Evolutionary conservation across 192 early-diverging fungal species (phyloP), one percentile per base, ranked within the genome.

Genomic region (Mortierella alpina): DNA sequence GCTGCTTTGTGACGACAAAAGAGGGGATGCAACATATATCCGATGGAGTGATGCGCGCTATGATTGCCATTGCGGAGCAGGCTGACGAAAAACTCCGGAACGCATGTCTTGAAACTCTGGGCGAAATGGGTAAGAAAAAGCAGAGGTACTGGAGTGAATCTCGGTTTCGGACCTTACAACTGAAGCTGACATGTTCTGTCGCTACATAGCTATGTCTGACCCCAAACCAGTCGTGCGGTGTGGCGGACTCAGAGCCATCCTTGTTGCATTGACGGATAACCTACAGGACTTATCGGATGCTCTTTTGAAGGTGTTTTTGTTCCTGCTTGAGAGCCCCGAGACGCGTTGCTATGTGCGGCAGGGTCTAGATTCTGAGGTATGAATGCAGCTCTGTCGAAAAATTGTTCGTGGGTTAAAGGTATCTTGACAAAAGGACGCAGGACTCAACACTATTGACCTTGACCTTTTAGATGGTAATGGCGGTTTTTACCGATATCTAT

Each of bases 11-110:
- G 18, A 92, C 95, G 66, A 77, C 86, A 12, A 83, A 86, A 22
- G 89, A 87, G 4, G 94, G 91, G 5, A 88, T 85, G 41, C 72
- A 86, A 50, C 68, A 89, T 64, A 64, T 96, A 10, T 85, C 89
- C 5, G 88, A 90, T 56, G 82, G 85, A 17, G 70, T 96, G 23
- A 83, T 95, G 47, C 80, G 94, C n/a, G 86, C 92, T 13, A 67
- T 96, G 13, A 90, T 94, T 7, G 88, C 94, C 4, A 79, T 95
- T 22, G 91, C 92, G 17, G 95, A 96, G 64, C 94, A 95, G 71
- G 46, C 83, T 7, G 94, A 96, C 55, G 93, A 94, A 49, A 91
- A 90, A 63, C 68, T 95, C 52, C 68, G 94, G 47, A 88, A 89
- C 64, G 89, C 93, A 6, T 90, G 90, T 61, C 65, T 96, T 5